Percentiles rank a stretch among this genome's conserved stretches.
These are phyloP conservation scores for Prunus yedoensis DNA, from an alignment of 331 rosid genomes.

Conservation along the genomic window DNA sequence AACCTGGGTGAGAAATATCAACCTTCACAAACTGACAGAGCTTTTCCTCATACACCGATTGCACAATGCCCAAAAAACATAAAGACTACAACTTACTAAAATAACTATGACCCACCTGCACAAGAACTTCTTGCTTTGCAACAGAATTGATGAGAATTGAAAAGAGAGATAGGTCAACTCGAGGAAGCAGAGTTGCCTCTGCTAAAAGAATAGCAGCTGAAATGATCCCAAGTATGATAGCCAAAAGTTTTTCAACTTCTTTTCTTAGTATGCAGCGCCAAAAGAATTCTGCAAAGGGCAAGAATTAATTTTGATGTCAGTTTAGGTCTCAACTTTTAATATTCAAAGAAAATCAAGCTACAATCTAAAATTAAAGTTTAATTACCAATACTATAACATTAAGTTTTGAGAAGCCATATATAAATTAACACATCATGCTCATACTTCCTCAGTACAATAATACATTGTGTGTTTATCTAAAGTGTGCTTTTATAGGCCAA, in stretches of 20 bases:
- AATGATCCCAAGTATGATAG: constrained; percentile 70
- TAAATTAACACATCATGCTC: not conserved
- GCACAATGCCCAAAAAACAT: constrained; percentile 6
- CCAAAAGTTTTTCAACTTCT: constrained; percentile 72
- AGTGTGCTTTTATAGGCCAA: not conserved
- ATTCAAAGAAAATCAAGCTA: not conserved
- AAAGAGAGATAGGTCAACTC: constrained; percentile 85
- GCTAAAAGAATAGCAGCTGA: constrained; percentile 94
- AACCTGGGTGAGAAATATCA: not conserved
- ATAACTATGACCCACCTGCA: constrained; percentile 63
- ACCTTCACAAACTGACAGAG: not conserved
- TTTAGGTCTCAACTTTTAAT: not conserved
- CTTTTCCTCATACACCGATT: not conserved
- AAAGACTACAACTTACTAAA: constrained; percentile 5
- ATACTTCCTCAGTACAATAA: not conserved
- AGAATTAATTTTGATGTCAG: constrained; percentile 20
- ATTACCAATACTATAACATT: not conserved
- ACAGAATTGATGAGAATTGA: constrained; percentile 83
- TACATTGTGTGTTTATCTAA: not conserved
- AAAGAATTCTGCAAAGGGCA: constrained; percentile 71
- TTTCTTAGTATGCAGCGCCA: constrained; percentile 90
- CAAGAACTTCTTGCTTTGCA: constrained; percentile 71
- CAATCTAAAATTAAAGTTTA: not conserved
- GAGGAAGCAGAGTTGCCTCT: constrained; percentile 92
- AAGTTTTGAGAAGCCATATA: not conserved